A percentile compares a stretch with the other conserved stretches of the same genome.
These are phyloP conservation scores for Populus deltoides DNA, from an alignment of 345 rosid genomes.

Conservation along the genomic window DNA sequence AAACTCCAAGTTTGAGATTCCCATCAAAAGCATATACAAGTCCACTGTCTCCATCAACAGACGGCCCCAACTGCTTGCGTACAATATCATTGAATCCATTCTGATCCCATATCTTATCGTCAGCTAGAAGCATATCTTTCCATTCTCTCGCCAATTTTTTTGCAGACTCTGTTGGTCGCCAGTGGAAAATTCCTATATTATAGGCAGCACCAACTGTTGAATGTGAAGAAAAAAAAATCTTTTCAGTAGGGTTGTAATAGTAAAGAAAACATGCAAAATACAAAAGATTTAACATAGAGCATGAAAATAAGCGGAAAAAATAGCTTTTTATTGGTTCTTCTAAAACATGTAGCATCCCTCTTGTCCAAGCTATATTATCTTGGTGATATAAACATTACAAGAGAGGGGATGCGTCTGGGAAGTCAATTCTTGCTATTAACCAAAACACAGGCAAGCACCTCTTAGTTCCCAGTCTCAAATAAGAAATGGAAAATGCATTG, in stretches of 20 bases:
- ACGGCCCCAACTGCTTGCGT: slow-evolving; percentile 81
- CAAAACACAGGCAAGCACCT: background rate
- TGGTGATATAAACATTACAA: background rate
- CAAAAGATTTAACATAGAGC: background rate
- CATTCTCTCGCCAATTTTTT: slow-evolving; percentile 86
- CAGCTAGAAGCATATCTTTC: slow-evolving; percentile 84
- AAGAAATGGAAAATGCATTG: background rate
- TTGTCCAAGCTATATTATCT: background rate
- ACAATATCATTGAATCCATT: slow-evolving; percentile 89
- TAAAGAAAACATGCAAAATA: background rate
- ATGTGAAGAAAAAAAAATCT: slow-evolving; percentile 17
- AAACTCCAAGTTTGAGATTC: slow-evolving; percentile 82
- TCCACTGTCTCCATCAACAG: slow-evolving; percentile 72
- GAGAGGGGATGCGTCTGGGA: background rate
- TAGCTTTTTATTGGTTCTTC: too few species aligned
- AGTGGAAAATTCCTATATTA: slow-evolving; percentile 95
- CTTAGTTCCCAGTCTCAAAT: background rate
- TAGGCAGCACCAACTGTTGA: slow-evolving; percentile 75
- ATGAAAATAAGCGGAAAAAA: background rate
- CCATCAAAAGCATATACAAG: slow-evolving; percentile 92
- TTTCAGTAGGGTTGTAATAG: background rate
- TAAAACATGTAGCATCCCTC: background rate
- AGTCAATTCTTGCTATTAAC: background rate
- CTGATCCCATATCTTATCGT: slow-evolving; percentile 97
- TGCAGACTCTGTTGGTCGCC: slow-evolving; percentile 87